A percentile compares a stretch with the other conserved stretches of the same genome.
Conservation (phyloP, 2,329 filamentous ascomycete species). For the Colletotrichum sp. region DNA sequence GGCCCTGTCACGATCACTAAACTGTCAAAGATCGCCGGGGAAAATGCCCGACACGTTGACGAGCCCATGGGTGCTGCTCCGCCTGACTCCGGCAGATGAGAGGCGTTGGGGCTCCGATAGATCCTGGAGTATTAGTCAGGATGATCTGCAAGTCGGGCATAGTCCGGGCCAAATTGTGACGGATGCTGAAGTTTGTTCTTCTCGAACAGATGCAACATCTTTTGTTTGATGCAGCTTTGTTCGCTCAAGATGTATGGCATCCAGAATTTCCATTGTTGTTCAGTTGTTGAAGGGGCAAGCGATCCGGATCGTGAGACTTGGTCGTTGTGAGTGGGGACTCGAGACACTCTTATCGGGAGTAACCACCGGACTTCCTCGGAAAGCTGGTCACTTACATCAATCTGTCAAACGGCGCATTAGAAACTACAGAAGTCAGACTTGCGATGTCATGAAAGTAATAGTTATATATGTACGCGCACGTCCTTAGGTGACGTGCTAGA, state of each 20-base stretch:
- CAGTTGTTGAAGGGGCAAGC: rapidly evolving
- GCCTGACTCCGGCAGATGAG: not conserved
- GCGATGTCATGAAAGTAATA: not conserved
- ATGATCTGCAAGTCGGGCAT: not conserved
- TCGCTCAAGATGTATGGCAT: not conserved
- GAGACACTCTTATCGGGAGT: not conserved
- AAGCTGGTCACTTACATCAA: not conserved
- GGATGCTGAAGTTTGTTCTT: not conserved
- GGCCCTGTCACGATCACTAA: not conserved
- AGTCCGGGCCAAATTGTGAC: not conserved
- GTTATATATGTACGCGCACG: not conserved
- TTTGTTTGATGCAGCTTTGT: not conserved
- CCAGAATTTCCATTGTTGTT: not conserved
- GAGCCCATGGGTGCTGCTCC: not conserved
- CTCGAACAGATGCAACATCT: not conserved
- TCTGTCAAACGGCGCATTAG: not conserved
- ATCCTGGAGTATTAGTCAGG: not conserved
- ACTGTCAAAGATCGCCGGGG: not conserved
- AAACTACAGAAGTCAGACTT: rapidly evolving
- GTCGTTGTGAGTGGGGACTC: not conserved
- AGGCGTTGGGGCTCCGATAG: not conserved
- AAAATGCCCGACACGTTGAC: not conserved
- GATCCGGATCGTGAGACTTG: not conserved
- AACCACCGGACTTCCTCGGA: rapidly evolving
- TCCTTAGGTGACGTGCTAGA: not conserved